Percentiles rank a stretch among this genome's conserved stretches.
Evolutionary conservation across 345 rosid genomes (phyloP).

Genomic region (Eucalyptus marginata): DNA sequence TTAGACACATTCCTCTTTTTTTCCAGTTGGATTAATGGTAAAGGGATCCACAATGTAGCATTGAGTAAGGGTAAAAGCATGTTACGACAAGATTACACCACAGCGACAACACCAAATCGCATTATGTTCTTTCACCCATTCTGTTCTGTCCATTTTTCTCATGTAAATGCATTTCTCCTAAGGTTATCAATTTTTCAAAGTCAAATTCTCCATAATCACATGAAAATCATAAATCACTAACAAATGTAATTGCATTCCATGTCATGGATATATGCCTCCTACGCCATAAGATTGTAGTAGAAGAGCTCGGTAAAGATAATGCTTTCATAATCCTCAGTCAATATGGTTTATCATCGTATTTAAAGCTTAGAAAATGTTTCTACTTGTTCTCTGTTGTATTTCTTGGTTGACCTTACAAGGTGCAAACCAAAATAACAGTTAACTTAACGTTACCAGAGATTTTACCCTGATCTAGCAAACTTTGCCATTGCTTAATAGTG

Average conservation of each 20-base stretch:
- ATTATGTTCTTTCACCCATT: neutral
- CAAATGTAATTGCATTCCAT: no score
- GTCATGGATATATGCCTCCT: neutral
- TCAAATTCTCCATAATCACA: neutral
- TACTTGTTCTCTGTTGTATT: no score
- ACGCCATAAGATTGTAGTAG: neutral
- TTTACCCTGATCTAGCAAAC: no score
- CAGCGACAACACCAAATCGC: neutral
- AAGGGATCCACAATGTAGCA: neutral
- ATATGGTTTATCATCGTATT: no score
- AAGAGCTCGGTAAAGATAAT: neutral
- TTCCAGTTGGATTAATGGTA: no score
- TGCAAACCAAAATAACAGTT: no score
- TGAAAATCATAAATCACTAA: no score
- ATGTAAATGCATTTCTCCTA: neutral
- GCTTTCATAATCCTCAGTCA: neutral
- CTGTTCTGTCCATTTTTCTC: neutral
- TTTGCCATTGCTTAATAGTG: neutral
- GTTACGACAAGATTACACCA: neutral
- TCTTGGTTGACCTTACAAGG: no score
- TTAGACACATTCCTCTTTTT: neutral
- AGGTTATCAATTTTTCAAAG: neutral
- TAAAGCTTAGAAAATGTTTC: no score
- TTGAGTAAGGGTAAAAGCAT: neutral
- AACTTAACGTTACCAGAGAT: neutral